Percentiles rank a stretch among this genome's conserved stretches.
These are phyloP conservation scores for Asterionellopsis glacialis DNA, from an alignment of 108 stramenopile species.

Conservation along the genomic window DNA sequence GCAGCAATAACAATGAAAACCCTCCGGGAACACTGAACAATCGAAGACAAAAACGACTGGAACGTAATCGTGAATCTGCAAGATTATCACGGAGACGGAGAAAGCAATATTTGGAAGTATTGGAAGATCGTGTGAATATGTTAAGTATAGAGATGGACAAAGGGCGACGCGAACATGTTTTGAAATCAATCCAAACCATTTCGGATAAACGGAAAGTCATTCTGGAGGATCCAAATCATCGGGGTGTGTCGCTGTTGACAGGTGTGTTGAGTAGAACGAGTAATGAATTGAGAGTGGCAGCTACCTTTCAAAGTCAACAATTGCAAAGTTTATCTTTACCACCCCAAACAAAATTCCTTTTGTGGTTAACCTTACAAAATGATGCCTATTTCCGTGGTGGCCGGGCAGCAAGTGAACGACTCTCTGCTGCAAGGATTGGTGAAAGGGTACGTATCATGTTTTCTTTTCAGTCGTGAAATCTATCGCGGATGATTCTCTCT, in stretches of 20 bases:
- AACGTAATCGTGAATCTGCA: slow-evolving; percentile 94
- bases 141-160: slow-evolving; percentile 74
- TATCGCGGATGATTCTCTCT: background rate
- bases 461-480: background rate
- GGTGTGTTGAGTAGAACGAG: slow-evolving; percentile 6
- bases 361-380: slow-evolving; percentile 87
- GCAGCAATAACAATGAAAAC: no score
- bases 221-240: slow-evolving; percentile 24
- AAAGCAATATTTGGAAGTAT: slow-evolving; percentile 93
- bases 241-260: background rate
- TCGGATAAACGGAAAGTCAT: slow-evolving; percentile 22
- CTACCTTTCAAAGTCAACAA: slow-evolving; percentile 68
- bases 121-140: slow-evolving; percentile 73
- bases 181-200: slow-evolving; percentile 34
- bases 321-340: slow-evolving; percentile 73
- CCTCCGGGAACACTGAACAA: slow-evolving; percentile 9
- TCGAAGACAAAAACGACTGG: slow-evolving; percentile 80
- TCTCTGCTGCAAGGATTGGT: slow-evolving; percentile 90
- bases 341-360: slow-evolving; percentile 60
- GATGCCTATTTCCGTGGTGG: slow-evolving; percentile 82
- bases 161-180: slow-evolving; percentile 69
- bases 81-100: slow-evolving; percentile 83
- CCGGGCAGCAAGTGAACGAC: slow-evolving; percentile 73
- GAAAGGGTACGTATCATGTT: slow-evolving; percentile 67
- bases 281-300: slow-evolving; percentile 47